phyloP scores from a whole-genome alignment of 2,329 filamentous ascomycete genomes.

The Talaromyces rugulosus region DNA sequence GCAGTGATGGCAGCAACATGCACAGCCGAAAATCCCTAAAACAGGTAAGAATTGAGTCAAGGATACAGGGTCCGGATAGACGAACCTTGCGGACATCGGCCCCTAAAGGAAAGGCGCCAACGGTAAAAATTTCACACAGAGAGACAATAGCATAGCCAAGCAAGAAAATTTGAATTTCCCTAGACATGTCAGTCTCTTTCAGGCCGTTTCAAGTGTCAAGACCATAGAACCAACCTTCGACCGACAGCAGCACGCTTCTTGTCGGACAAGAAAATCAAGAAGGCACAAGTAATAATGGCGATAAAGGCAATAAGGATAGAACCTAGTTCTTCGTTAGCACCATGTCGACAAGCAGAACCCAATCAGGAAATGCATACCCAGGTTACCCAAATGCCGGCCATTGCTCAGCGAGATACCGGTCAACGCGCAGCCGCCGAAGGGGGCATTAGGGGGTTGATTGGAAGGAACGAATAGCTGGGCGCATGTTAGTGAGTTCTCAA shows the following conservation, averaged over 20 bases:
- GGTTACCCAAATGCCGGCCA: conserved; percentile 67
- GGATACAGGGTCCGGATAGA: conserved; percentile 24
- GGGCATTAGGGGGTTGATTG: conserved; percentile 57
- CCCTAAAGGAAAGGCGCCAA: conserved; percentile 79
- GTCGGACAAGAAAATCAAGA: conserved; percentile 76
- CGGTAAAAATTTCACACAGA: conserved; percentile 94
- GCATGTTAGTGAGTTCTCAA: neutral
- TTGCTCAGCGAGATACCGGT: conserved; percentile 68
- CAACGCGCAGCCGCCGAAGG: conserved; percentile 67
- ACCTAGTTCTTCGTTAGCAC: conserved; percentile 47
- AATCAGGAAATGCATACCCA: conserved; percentile 53
- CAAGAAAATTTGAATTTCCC: conserved; percentile 96
- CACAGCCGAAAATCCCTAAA: conserved; percentile 77
- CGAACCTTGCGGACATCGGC: conserved; percentile 63
- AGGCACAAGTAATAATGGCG: conserved; percentile 64
- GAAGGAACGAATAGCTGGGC: conserved; percentile 60
- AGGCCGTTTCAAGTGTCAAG: neutral
- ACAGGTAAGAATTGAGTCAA: neutral
- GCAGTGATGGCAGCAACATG: conserved; percentile 88
- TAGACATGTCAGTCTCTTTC: conserved; percentile 33
- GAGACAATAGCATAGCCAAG: conserved; percentile 78
- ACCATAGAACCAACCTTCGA: conserved; percentile 61
- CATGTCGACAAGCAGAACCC: neutral
- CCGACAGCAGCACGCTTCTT: conserved; percentile 91
- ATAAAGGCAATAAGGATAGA: conserved; percentile 79